Evolutionary conservation across 2,329 filamentous ascomycete genomes (phyloP), one percentile per base, ranked within the genome.

Genomic region (Daldinia sp.): DNA sequence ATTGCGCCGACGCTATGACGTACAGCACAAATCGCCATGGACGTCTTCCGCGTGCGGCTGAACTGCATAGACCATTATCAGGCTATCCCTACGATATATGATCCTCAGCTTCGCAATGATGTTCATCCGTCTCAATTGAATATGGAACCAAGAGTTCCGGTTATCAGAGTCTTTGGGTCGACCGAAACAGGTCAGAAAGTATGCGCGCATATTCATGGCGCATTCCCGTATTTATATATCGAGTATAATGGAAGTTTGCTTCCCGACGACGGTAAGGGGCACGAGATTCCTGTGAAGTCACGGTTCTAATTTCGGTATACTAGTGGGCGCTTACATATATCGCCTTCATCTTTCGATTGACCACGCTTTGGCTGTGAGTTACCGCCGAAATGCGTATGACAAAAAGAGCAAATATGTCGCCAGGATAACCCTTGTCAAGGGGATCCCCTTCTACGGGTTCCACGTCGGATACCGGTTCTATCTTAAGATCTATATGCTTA

Each of bases 31-130:
- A 62, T 50, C 72, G 73, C 63, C 68, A 81, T 81, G 90, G 90
- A 93, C 73, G 82, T 86, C 70, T 98, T 99, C 80, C 90, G 92
- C 71, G 88, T 99, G 75, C 91, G 94, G 71, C 82, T 99, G 74
- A 97, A 99, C 77, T 97, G 93, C 81, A 90, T 99, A 80, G 95
- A 99, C 78, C 90, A 95, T 77, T 99, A 98, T 77, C 93, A 97
- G 79, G 87, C 89, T 37, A 83, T 83, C 9, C 91, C 93, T 15
- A 91, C 93, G 51, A 84, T 85, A 69, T 90, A 95, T 76, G 94
- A 98, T 77, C 93, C 94, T 66, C 84, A 87, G 65, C 83, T 97
- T 68, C 87, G 90, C 64, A 87, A 87, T 69, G 85, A 87, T 75
- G 80, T 87, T 68, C 85, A 81, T 23, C 82, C 81, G 48, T 86